Evolutionary conservation across 1,284 basidiomycete species (phyloP).

Genomic region (Rhodotorula sp.): DNA sequence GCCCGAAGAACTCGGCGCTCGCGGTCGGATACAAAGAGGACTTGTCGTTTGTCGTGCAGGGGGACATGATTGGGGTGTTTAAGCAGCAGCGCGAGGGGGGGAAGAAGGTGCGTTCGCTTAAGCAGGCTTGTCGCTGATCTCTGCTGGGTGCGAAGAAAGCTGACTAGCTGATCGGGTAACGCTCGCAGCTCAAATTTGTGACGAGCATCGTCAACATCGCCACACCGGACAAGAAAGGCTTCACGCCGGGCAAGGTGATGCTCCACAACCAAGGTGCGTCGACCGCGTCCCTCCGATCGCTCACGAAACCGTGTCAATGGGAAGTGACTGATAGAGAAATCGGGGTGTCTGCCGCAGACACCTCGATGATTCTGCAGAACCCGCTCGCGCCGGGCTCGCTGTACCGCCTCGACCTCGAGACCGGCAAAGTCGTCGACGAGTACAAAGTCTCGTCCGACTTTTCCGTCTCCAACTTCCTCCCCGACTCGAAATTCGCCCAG

Average conservation of each 20-base stretch:
- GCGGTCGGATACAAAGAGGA: conserved; percentile 96
- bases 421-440: conserved; percentile 96
- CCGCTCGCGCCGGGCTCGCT: conserved; percentile 78
- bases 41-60: conserved; percentile 86
- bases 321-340: neutral
- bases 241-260: conserved; percentile 92
- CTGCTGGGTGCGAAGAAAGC: neutral
- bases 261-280: conserved; percentile 72
- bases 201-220: conserved; percentile 83
- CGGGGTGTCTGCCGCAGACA: conserved; percentile 56
- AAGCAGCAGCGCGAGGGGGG: conserved; percentile 61
- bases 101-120: conserved; percentile 44
- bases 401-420: conserved; percentile 89
- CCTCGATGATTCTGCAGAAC: conserved; percentile 92
- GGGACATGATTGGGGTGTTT: conserved; percentile 97
- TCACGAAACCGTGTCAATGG: neutral
- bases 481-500: conserved; percentile 91
- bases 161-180: neutral
- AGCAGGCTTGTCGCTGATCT: neutral
- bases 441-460: conserved; percentile 94
- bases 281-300: neutral
- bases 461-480: conserved; percentile 81
- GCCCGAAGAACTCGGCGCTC: conserved; percentile 70
- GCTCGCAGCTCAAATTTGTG: conserved; percentile 70
- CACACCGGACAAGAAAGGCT: conserved; percentile 62